Base-by-base conservation (phyloP, 2,329 filamentous ascomycete genomes). In the Aspergillus ibericus region DNA sequence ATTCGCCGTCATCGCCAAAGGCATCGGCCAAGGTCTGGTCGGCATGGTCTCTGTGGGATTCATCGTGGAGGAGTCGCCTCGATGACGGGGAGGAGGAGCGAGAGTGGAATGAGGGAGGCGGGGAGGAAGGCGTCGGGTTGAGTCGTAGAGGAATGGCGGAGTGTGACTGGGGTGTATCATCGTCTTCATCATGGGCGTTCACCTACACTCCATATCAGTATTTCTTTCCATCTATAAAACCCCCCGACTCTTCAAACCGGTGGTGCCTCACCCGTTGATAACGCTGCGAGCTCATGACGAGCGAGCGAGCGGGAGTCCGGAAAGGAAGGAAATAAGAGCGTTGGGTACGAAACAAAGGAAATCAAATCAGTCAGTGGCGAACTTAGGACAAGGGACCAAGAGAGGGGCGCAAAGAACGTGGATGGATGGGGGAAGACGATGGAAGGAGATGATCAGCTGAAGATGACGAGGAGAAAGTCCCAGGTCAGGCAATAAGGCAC, bases 11-110 rank as follows among this genome's bases (percentile, higher is more conserved):
- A 70, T 89, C 86, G 72, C 92, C 93, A 75, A 99, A 99, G 0
- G 95, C 92, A 72, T 98, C 93, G 67, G 91, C 91, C 13, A 99
- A 84, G n/a, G 91, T 88, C 61, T 89, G 83, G 68, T 96, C 88
- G 60, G 92, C 89, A 59, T 85, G 80, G 65, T 76, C 78, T 55
- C 75, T 71, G 57, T 80, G 75, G 38, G 81, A 80, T 65, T 84
- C 81, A 59, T 81, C 75, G 53, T 82, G 80, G 75, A 81, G 81
- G 78, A 78, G 78, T 55, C 80, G 82, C 61, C 79, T 77, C 47
- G 81, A 79, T 18, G 80, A 75, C 32, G 83, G 84, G 35, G 90
- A 93, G 1, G 92, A 92, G 32, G 89, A 83, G 72, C 90, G 86
- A 48, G 93, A 97, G 74, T 88, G 91, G 77, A 97, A 98, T 1